A percentile compares a stretch with the other conserved stretches of the same genome.
Conservation (phyloP, 2,329 filamentous ascomycete species). For the Neofusicoccum sp. region DNA sequence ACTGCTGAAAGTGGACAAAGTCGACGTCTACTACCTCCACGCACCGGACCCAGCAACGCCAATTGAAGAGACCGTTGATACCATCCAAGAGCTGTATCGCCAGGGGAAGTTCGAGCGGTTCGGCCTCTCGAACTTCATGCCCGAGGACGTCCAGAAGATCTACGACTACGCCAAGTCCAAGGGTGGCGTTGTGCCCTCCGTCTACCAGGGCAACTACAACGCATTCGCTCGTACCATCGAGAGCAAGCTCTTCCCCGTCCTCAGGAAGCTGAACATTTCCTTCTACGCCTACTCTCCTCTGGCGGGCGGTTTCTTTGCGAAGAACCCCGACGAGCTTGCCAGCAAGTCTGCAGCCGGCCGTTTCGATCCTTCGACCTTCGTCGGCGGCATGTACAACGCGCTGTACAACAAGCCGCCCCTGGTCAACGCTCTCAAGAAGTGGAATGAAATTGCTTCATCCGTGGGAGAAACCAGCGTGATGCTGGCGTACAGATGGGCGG, state of each 20-base stretch:
- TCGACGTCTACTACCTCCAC: constrained; percentile 54
- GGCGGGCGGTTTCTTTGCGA: constrained; percentile 41
- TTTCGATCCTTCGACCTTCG: constrained; percentile 41
- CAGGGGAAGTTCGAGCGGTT: constrained; percentile 47
- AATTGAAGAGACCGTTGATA: constrained; percentile 46
- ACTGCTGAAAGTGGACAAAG: constrained; percentile 39
- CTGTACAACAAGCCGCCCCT: constrained; percentile 44
- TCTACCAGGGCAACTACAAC: constrained; percentile 52
- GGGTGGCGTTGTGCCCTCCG: constrained; percentile 43
- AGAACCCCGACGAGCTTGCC: constrained; percentile 36
- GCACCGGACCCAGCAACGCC: constrained; percentile 48
- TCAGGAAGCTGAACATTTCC: constrained; percentile 43
- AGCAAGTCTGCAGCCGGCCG: constrained; percentile 33
- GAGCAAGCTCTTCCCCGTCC: constrained; percentile 41
- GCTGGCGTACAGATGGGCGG: constrained; percentile 47
- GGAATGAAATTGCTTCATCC: constrained; percentile 37
- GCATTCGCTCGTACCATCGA: constrained; percentile 44
- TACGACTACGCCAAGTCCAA: constrained; percentile 44
- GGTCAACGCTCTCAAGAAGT: constrained; percentile 44
- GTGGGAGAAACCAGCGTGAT: constrained; percentile 40
- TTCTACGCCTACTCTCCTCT: constrained; percentile 44
- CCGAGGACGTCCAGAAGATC: constrained; percentile 50
- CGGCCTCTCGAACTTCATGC: constrained; percentile 48
- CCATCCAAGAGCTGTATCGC: constrained; percentile 46
- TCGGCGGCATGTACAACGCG: constrained; percentile 37